These are phyloP conservation scores for Anthostomella pinea DNA, from an alignment of 2,329 filamentous ascomycete species.

Conservation along the genomic window DNA sequence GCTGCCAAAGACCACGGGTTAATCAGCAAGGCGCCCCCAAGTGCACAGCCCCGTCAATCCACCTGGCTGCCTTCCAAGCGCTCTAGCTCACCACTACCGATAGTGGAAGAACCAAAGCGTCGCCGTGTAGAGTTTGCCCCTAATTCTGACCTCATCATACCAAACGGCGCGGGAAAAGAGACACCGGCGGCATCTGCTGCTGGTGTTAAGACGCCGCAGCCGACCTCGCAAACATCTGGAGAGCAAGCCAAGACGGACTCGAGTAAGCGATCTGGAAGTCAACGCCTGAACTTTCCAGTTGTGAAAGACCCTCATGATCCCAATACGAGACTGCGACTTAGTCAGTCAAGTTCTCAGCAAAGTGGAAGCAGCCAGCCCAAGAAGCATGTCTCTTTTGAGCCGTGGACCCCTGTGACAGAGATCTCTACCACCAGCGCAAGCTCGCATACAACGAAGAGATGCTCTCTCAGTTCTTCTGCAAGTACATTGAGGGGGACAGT, in stretches of 20 bases:
- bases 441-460: constrained; percentile 13
- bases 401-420: constrained; percentile 11
- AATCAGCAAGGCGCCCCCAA: constrained; percentile 31
- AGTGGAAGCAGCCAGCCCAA: constrained; percentile 35
- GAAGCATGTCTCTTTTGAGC: constrained; percentile 37
- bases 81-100: constrained; percentile 11
- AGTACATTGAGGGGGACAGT: constrained; percentile 12
- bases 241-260: constrained; percentile 29
- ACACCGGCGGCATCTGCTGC: constrained; percentile 2
- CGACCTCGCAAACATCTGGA: constrained; percentile 20
- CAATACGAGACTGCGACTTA: constrained; percentile 60
- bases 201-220: constrained; percentile 4
- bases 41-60: constrained; percentile 6
- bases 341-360: constrained; percentile 56
- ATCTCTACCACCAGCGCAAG: constrained; percentile 4
- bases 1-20: constrained; percentile 40
- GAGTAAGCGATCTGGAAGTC: constrained; percentile 39
- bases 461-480: constrained; percentile 16
- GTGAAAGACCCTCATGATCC: constrained; percentile 74
- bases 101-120: constrained; percentile 24
- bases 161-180: constrained; percentile 2
- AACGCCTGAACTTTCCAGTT: constrained; percentile 62
- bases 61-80: constrained; percentile 20
- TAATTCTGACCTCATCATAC: constrained; percentile 1
- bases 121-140: constrained; percentile 26